Evolutionary conservation across 2,329 filamentous ascomycete genomes (phyloP).

Genomic region (Colletotrichum navitas): DNA sequence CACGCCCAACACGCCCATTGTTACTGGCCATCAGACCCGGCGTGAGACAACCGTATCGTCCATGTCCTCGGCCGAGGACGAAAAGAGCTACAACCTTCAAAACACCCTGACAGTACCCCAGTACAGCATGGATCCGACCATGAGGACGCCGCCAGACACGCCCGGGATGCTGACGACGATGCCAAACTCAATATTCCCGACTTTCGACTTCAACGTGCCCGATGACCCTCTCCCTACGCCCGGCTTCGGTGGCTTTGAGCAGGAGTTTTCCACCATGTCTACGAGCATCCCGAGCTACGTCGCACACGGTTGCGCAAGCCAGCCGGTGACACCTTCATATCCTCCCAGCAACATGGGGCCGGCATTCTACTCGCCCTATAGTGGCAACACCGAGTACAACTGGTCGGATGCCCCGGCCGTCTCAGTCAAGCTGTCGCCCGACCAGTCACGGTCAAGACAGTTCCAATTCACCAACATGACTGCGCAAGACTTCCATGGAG

Average conservation of each 20-base stretch:
- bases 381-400: constrained; percentile 61
- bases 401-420: constrained; percentile 60
- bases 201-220: constrained; percentile 53
- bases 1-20: constrained; percentile 62
- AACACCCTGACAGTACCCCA: constrained; percentile 45
- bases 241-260: constrained; percentile 57
- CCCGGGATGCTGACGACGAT: constrained; percentile 61
- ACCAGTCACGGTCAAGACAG: constrained; percentile 46
- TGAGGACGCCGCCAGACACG: constrained; percentile 67
- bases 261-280: constrained; percentile 55
- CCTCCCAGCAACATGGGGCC: constrained; percentile 57
- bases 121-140: constrained; percentile 55
- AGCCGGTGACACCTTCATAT: constrained; percentile 64
- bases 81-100: constrained; percentile 44
- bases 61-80: constrained; percentile 55
- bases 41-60: constrained; percentile 57
- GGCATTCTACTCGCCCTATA: constrained; percentile 53
- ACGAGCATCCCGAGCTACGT: constrained; percentile 60
- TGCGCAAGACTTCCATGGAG: constrained; percentile 43
- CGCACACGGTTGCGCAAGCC: constrained; percentile 56
- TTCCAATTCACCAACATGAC: constrained; percentile 55
- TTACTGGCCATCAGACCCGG: constrained; percentile 53
- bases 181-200: constrained; percentile 55
- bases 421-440: constrained; percentile 52
- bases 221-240: constrained; percentile 66